Percentiles rank a stretch among this genome's conserved stretches.
These are phyloP conservation scores for Manihot esculenta DNA, from an alignment of 441 rosid species.

Conservation along the genomic window DNA sequence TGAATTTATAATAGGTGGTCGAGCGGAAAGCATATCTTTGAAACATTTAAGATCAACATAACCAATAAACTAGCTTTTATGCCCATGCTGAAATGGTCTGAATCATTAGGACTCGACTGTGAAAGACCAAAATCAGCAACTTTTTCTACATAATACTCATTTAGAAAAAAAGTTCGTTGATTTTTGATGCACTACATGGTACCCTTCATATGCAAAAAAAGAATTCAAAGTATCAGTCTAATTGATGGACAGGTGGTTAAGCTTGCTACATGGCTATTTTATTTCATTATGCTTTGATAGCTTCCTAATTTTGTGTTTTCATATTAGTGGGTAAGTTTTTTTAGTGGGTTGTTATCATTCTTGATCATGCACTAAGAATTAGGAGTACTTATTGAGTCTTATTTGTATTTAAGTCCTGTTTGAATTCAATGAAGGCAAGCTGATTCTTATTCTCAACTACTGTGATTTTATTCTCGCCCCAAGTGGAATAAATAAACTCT, in stretches of 20 bases:
- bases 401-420: too few species aligned
- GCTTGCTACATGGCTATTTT: background rate
- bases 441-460: too few species aligned
- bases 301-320: background rate
- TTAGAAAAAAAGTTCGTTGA: conserved; percentile 47
- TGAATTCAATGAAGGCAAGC: too few species aligned
- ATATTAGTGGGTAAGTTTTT: too few species aligned
- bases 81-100: background rate
- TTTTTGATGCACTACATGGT: too few species aligned
- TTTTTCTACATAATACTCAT: conserved; percentile 33
- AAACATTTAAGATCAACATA: conserved; percentile 19
- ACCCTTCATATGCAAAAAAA: too few species aligned
- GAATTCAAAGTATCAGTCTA: background rate
- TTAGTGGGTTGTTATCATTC: too few species aligned
- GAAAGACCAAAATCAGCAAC: conserved; percentile 39
- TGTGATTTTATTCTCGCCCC: too few species aligned
- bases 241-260: background rate
- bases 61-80: conserved; percentile 1
- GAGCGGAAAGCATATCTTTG: conserved; percentile 31
- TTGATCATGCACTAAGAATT: background rate
- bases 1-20: conserved; percentile 28
- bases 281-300: background rate
- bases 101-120: background rate
- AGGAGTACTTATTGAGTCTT: background rate
- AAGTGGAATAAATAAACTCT: too few species aligned